Percentiles rank a stretch among this genome's conserved stretches.
Evolutionary conservation across 306 rosid genomes (phyloP).

Genomic region (Malus fusca): DNA sequence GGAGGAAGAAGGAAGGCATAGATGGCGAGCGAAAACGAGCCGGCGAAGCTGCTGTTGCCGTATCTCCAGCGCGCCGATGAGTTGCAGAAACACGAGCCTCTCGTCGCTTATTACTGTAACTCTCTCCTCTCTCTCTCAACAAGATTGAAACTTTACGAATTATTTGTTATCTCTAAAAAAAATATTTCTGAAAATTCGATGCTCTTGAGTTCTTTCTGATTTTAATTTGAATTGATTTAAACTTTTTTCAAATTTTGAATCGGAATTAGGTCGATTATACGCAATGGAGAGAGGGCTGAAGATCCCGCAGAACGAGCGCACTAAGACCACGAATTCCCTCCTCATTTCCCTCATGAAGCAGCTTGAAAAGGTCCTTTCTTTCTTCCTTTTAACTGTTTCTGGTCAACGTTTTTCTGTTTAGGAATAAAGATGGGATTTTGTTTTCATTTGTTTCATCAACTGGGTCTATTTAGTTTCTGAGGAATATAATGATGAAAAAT

Average conservation of each 20-base stretch:
- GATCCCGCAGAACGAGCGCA: constrained; percentile 87
- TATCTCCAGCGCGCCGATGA: constrained; percentile 99
- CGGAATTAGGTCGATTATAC: constrained; percentile 70
- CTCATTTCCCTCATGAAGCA: constrained; percentile 96
- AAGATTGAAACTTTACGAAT: not conserved
- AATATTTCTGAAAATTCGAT: not conserved
- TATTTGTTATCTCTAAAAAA: not conserved
- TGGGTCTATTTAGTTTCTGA: not conserved
- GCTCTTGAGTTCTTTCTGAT: not conserved
- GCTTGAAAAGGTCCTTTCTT: constrained; percentile 68
- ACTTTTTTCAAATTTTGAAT: not conserved
- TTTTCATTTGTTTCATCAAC: not conserved
- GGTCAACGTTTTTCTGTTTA: not conserved
- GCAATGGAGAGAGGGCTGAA: constrained; percentile 95
- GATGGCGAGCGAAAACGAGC: constrained; percentile 91
- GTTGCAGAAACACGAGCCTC: constrained; percentile 95
- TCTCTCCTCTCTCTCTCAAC: not conserved
- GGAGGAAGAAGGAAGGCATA: not conserved
- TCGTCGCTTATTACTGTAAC: constrained; percentile 87
- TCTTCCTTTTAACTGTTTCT: not conserved
- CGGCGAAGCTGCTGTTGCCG: constrained; percentile 90
- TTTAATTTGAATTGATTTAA: not conserved
- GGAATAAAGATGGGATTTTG: not conserved
- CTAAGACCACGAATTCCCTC: constrained; percentile 83
- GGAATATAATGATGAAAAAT: not conserved